Evolutionary conservation across 345 rosid genomes (phyloP), one percentile per base, ranked within the genome.

Genomic region (Eucalyptus cloeziana): DNA sequence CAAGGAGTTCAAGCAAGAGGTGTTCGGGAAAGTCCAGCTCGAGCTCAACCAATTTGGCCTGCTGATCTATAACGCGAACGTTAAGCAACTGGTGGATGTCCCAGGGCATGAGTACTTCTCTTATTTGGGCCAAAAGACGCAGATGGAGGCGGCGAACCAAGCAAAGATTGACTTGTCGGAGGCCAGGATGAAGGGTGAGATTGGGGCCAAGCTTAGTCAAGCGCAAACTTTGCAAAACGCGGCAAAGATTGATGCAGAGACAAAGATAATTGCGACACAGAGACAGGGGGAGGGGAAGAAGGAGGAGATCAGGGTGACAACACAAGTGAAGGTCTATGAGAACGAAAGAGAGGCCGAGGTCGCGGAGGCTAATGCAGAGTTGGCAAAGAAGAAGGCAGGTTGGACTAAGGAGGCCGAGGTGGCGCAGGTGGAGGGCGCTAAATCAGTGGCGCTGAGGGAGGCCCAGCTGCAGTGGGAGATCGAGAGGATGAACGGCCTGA

Each of bases 171-270:
- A 95, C 62, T 98, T 95, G 1, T 88, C 97, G 1, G 98, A 96
- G 93, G 98, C 98, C 8, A 94, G 71, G 92, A 96, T 95, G 98
- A 95, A 95, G 86, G 97, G 99, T 76, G 98, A 95, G 94, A 91
- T 96, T 1, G 98, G 98, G 21, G 79, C 94, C 1, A 97, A 94
- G 93, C 64, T 90, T 21, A 64, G 96, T 24, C 88, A 89, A 1
- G 98, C 96, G 3, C 94, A 91, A 85, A 96, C 98, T 5, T 31
- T 92, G 31, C 99, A 97, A 87, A 97, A 97, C 86, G 97, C 96
- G 2, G 98, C 98, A 2, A 95, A 90, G 89, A 95, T 95, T 3
- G 96, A 97, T 3, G 96, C 98, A 1, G 97, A 95, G 88, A 94
- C 98, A 3, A 96, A 91, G 95, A 94, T 95, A 3, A 88, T 94